Evolutionary conservation across 768 basidiomycete species (phyloP), one percentile per base, ranked within the genome.

Genomic region (Glaciozyma antarctica): DNA sequence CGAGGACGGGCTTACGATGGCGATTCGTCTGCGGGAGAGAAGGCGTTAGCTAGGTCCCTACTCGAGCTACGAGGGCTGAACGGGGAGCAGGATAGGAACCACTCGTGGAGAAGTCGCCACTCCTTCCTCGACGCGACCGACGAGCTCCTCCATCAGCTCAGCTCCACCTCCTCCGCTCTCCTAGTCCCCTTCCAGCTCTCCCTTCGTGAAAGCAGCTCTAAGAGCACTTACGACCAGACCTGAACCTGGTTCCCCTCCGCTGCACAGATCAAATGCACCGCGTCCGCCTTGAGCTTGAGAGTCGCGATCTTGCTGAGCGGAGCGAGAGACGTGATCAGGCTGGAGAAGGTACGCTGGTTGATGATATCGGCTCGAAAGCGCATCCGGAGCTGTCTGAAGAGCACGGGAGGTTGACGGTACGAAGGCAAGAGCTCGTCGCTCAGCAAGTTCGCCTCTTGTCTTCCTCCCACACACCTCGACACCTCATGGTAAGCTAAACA

Each of bases 161-260:
- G 21, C 19, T 21, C 1, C 22, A 26, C 30, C 24, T 38, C 5
- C 47, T 48, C 21, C 21, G 8, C 10, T 48, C 10, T 24, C 47
- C 10, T 21, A 12, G 19, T 32, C 32, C 32, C 47, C 12, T 2
- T 5, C 5, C 28, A 13, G 5, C 6, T 24, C 10, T 15, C 3
- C 48, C 32, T 6, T 54, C 67, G 76, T 51, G 57, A 80, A 78
- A 79, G 80, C 41, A 43, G 45, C 2, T 24, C 28, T 21, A 5
- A 30, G 24, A 16, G 19, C 15, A 77, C 84, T 61, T 62, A 84
- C 83, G 82, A 82, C 90, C 90, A 92, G 59, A 92, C 88, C 75
- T 92, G 90, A 6, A 90, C 84, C 5, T 88, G 88, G 0, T 87
- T 88, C 47, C 83, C 82, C 61, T 89, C 87, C 58, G 80, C 82